These are phyloP conservation scores for Pugionium dolabratum DNA, from an alignment of 345 rosid genomes.

Conservation along the genomic window DNA sequence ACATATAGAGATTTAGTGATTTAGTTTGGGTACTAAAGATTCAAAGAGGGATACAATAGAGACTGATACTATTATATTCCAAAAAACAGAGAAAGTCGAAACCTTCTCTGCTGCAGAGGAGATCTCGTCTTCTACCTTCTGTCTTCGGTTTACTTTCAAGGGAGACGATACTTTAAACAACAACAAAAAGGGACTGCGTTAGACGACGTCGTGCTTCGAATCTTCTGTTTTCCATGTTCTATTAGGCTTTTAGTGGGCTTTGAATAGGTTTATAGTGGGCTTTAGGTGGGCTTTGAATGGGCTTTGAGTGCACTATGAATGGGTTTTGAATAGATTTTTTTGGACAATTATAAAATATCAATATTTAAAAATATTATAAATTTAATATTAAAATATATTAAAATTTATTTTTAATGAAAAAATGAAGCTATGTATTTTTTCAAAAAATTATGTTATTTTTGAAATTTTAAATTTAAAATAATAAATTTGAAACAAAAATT, in stretches of 20 bases:
- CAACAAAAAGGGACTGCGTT: not conserved
- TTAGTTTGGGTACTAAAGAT: not conserved
- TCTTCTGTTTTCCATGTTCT: not conserved
- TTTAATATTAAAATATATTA: too few relatives aligned
- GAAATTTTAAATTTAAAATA: too few relatives aligned
- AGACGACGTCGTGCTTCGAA: not conserved
- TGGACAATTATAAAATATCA: too few relatives aligned
- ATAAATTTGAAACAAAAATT: too few relatives aligned
- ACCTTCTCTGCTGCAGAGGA: constrained; percentile 18
- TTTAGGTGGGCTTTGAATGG: too few relatives aligned
- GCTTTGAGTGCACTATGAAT: too few relatives aligned
- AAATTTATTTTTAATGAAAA: too few relatives aligned
- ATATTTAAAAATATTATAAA: too few relatives aligned
- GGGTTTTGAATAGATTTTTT: too few relatives aligned
- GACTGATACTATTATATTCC: not conserved
- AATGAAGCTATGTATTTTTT: too few relatives aligned
- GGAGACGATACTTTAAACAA: too few relatives aligned
- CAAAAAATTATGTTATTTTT: too few relatives aligned
- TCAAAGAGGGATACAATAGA: not conserved
- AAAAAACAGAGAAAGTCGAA: not conserved
- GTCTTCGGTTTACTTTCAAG: constrained; percentile 7
- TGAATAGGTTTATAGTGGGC: not conserved
- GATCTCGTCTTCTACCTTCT: constrained; percentile 19
- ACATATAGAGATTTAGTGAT: not conserved
- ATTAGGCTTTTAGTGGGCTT: not conserved